Evolutionary conservation across 2,329 filamentous ascomycete genomes (phyloP).

Genomic region (Triangularia setosa): DNA sequence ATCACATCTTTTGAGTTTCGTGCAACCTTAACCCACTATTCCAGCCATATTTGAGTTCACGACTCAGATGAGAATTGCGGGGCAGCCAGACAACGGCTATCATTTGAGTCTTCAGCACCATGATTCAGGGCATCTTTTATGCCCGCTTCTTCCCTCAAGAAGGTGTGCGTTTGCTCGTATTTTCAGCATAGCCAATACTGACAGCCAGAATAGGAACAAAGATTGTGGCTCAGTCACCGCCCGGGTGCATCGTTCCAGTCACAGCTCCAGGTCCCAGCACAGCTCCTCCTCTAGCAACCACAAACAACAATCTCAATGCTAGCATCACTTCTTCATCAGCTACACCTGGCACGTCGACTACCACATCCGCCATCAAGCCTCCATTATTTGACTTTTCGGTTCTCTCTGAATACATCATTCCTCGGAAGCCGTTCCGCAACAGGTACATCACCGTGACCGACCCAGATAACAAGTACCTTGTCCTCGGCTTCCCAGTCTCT

Average conservation of each 20-base stretch:
- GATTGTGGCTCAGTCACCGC: slow-evolving; percentile 59
- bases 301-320: slow-evolving; percentile 13
- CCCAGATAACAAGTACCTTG: slow-evolving; percentile 63
- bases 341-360: slow-evolving; percentile 10
- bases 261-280: background rate
- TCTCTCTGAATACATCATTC: slow-evolving; percentile 89
- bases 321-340: slow-evolving; percentile 25
- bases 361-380: slow-evolving; percentile 38
- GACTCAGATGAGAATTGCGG: background rate
- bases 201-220: slow-evolving; percentile 47
- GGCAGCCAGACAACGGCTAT: background rate
- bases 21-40: background rate
- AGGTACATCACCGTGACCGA: slow-evolving; percentile 79
- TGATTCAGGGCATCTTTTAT: slow-evolving; percentile 70
- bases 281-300: slow-evolving; percentile 24
- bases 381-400: slow-evolving; percentile 82
- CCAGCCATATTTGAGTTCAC: background rate
- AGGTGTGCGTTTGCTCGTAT: slow-evolving; percentile 39
- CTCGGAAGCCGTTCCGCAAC: slow-evolving; percentile 91
- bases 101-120: slow-evolving; percentile 31
- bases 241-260: slow-evolving; percentile 55
- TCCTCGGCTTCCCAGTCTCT: slow-evolving; percentile 86
- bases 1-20: no score
- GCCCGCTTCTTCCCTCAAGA: slow-evolving; percentile 64
- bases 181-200: background rate